Evolutionary conservation across 164 flowering plant genomes (phyloP).

Genomic region (Piper betle): DNA sequence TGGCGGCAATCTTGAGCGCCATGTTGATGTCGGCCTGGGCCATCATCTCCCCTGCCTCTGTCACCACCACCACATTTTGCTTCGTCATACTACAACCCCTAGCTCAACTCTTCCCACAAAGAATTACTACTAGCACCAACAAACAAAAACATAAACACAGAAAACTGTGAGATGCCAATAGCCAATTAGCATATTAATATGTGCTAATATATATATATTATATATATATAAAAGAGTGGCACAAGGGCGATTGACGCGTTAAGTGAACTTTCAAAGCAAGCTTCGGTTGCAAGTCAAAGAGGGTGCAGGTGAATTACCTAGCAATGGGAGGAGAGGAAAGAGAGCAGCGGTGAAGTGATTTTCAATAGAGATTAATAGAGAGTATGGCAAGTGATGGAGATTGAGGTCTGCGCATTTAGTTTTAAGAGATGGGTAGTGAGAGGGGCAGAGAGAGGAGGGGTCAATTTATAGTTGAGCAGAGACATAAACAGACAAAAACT

Average conservation of each 20-base stretch:
- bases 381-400: background rate
- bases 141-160: background rate
- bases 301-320: background rate
- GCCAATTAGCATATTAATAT: too few relatives aligned
- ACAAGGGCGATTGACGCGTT: background rate
- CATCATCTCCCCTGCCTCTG: constrained; percentile 13
- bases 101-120: background rate
- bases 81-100: constrained; percentile 35
- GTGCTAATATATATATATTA: too few relatives aligned
- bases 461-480: constrained; percentile 6
- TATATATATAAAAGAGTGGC: too few relatives aligned
- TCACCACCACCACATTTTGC: constrained; percentile 31
- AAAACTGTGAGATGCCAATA: background rate
- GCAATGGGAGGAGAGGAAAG: background rate
- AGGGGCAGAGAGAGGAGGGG: background rate
- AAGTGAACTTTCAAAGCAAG: background rate
- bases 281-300: background rate
- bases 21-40: constrained; percentile 16
- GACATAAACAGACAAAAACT: too few relatives aligned
- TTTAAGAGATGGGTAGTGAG: too few relatives aligned
- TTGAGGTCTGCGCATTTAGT: background rate
- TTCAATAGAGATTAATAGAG: background rate
- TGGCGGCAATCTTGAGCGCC: constrained; percentile 15
- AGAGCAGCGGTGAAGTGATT: background rate
- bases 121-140: background rate